Conservation (phyloP, 805 yeast species). For the Sugiyamaella chiloensis region DNA sequence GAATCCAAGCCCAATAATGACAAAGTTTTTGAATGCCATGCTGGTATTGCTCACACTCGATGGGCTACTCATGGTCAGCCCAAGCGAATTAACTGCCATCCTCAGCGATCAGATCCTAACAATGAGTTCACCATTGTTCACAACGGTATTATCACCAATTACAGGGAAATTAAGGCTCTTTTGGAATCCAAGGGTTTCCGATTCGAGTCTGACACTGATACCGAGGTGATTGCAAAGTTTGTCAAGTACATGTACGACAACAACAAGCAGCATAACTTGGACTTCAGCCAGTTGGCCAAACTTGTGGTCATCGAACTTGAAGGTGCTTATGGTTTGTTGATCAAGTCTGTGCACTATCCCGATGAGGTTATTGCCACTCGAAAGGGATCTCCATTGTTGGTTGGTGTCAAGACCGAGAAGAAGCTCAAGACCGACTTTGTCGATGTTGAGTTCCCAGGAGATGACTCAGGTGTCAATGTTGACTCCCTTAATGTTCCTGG, state of each 20-base stretch:
- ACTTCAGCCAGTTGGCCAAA: slow-evolving; percentile 88
- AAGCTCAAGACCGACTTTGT: slow-evolving; percentile 96
- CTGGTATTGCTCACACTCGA: slow-evolving; percentile 98
- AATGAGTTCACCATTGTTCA: slow-evolving; percentile 92
- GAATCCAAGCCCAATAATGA: slow-evolving; percentile 45
- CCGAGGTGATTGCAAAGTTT: slow-evolving; percentile 95
- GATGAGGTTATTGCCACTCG: slow-evolving; percentile 95
- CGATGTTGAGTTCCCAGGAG: slow-evolving; percentile 85
- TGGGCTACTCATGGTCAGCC: slow-evolving; percentile 99
- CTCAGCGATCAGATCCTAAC: slow-evolving; percentile 81
- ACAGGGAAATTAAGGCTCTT: slow-evolving; percentile 83
- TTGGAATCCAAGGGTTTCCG: slow-evolving; percentile 71
- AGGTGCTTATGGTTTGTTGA: slow-evolving; percentile 95
- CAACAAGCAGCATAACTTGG: slow-evolving; percentile 68
- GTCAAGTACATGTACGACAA: slow-evolving; percentile 87
- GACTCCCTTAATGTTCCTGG: not conserved
- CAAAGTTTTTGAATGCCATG: slow-evolving; percentile 74
- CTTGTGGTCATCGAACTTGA: slow-evolving; percentile 89
- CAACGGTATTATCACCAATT: slow-evolving; percentile 97
- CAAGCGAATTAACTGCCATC: slow-evolving; percentile 82
- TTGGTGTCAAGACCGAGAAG: slow-evolving; percentile 95
- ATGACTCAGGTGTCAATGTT: slow-evolving; percentile 17
- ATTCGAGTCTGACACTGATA: slow-evolving; percentile 93
- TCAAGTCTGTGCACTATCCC: slow-evolving; percentile 88
- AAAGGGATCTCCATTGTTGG: slow-evolving; percentile 95